These are phyloP conservation scores for Anthoceros angustus DNA, from an alignment of 225 moss, liverwort and hornwort genomes.

Conservation along the genomic window DNA sequence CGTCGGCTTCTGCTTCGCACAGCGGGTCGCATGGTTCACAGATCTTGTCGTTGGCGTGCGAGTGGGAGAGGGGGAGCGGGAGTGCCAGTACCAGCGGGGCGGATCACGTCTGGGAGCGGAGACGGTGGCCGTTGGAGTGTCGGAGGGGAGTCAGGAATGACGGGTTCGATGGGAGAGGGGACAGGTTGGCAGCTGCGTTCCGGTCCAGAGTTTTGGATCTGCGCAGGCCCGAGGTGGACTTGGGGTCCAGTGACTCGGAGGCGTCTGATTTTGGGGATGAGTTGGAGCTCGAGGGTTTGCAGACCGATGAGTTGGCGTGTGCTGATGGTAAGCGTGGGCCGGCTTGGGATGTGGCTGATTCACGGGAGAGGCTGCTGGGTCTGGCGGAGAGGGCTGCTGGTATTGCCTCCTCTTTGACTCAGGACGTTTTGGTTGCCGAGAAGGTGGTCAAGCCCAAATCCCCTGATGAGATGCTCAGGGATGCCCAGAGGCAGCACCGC, in stretches of 20 bases:
- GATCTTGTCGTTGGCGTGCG: background rate
- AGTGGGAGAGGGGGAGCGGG: no score
- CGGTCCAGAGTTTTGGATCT: background rate
- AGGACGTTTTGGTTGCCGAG: conserved; percentile 5
- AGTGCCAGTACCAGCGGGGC: no score
- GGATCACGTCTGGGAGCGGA: no score
- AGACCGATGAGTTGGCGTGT: background rate
- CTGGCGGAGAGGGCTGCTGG: conserved; percentile 13
- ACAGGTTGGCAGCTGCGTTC: background rate
- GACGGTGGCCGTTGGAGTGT: background rate
- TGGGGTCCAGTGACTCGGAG: conserved; percentile 3
- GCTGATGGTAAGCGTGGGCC: background rate
- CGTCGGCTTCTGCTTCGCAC: background rate
- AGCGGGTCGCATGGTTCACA: background rate
- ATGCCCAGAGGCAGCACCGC: conserved; percentile 24
- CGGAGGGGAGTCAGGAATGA: background rate
- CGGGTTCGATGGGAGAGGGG: background rate
- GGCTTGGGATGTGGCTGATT: background rate
- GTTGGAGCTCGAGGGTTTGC: background rate
- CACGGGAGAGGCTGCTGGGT: background rate
- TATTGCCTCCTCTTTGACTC: conserved; percentile 13
- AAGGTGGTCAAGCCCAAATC: conserved; percentile 13
- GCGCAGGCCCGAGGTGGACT: background rate
- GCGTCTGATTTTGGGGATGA: background rate
- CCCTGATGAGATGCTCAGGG: conserved; percentile 15